Conservation (phyloP, 345 rosid genomes). For the Gossypium mustelinum region DNA sequence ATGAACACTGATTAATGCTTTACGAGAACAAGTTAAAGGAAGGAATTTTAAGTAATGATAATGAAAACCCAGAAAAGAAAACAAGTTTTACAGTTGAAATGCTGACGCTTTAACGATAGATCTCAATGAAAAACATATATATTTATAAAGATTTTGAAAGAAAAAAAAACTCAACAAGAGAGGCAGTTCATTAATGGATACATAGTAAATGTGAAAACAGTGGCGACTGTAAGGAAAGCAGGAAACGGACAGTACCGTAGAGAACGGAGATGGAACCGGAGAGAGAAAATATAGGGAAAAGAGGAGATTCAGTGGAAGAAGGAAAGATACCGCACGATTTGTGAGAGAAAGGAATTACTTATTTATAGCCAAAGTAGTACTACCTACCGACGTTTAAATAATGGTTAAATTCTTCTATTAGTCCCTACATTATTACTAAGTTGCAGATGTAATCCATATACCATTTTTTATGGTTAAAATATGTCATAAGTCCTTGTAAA, state of each 20-base stretch:
- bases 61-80: neutral
- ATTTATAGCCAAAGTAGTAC: neutral
- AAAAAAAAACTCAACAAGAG: neutral
- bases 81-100: neutral
- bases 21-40: neutral
- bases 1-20: neutral
- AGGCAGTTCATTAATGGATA: neutral
- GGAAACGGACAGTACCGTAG: neutral
- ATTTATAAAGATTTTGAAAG: neutral
- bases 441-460: no score
- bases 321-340: neutral
- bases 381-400: neutral
- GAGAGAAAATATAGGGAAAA: neutral
- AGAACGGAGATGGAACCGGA: neutral
- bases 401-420: neutral
- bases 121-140: neutral
- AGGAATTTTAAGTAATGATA: neutral
- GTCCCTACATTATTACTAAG: neutral
- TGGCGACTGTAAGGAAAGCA: slow-evolving; percentile 14
- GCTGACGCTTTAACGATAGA: slow-evolving; percentile 20
- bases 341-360: neutral
- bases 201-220: neutral
- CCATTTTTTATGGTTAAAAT: no score
- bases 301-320: neutral
- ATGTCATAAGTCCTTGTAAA: no score